Percentiles rank a stretch among this genome's conserved stretches.
Conservation (phyloP, 805 yeast genomes). For the Maudiozyma pseudohumilis region DNA sequence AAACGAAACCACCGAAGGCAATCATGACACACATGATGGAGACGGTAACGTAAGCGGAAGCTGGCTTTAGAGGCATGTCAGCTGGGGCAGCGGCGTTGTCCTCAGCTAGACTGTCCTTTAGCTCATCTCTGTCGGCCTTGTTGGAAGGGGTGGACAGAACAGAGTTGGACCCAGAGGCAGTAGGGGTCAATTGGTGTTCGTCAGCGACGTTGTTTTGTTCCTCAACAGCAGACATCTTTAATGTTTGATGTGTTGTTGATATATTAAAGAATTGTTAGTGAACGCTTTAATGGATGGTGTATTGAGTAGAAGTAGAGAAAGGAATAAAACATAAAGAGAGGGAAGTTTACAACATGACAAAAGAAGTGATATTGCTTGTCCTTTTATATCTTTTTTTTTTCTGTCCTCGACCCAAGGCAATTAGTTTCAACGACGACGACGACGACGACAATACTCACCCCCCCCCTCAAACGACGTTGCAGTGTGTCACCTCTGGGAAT, state of each 20-base stretch:
- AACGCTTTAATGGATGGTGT: conserved; percentile 1
- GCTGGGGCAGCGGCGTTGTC: neutral
- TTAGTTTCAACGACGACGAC: too few species aligned
- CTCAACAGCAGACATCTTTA: conserved; percentile 3
- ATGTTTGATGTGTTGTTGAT: neutral
- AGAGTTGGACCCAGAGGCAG: conserved; percentile 14
- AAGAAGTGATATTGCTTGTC: neutral
- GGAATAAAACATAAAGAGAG: neutral
- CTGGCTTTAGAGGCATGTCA: conserved; percentile 29
- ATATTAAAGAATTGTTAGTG: neutral
- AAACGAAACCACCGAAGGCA: conserved; percentile 34
- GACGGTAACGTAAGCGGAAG: conserved; percentile 29
- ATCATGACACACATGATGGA: conserved; percentile 26
- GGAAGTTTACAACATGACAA: neutral
- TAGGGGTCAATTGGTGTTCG: conserved; percentile 9
- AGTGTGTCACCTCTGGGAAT: too few species aligned
- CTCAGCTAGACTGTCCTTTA: conserved; percentile 9
- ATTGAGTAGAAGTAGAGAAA: neutral
- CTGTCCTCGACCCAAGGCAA: too few species aligned
- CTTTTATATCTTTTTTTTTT: conserved; percentile 1
- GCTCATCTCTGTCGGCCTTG: conserved; percentile 24
- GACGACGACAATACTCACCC: too few species aligned
- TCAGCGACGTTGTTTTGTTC: conserved; percentile 1
- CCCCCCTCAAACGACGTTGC: too few species aligned
- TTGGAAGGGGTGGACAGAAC: conserved; percentile 24